phyloP scores from a whole-genome alignment of 495 filamentous ascomycete species.

The Penicillium pulvis region DNA sequence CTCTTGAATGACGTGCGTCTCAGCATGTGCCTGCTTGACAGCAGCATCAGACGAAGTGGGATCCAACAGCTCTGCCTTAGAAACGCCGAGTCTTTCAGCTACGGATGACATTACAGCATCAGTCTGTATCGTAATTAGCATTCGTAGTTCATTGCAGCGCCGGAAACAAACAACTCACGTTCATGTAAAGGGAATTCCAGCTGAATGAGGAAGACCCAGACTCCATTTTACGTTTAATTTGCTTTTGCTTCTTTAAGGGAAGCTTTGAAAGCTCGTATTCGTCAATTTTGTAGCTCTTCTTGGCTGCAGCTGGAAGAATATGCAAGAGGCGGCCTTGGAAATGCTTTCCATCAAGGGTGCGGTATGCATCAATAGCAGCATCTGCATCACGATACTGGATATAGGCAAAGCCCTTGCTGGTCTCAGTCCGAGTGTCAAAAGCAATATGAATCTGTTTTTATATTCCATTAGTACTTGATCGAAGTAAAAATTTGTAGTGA shows the following conservation, averaged over 20 bases:
- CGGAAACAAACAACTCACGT: conserved; percentile 52
- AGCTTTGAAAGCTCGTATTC: conserved; percentile 85
- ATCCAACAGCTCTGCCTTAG: conserved; percentile 88
- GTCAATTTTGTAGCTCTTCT: conserved; percentile 78
- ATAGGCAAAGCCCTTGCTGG: conserved; percentile 87
- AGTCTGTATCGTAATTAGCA: conserved; percentile 46
- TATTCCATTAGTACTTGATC: conserved; percentile 41
- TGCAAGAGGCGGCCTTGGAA: conserved; percentile 94
- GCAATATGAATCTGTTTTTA: conserved; percentile 89
- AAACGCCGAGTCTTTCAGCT: conserved; percentile 80
- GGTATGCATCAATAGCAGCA: conserved; percentile 75
- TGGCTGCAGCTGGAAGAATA: conserved; percentile 77
- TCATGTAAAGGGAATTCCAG: conserved; percentile 99
- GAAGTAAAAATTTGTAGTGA: conserved; percentile 25
- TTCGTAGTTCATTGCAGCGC: not conserved
- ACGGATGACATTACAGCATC: conserved; percentile 94
- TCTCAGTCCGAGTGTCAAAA: conserved; percentile 61
- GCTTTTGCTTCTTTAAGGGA: conserved; percentile 89
- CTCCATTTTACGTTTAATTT: conserved; percentile 79
- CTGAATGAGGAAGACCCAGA: conserved; percentile 79
- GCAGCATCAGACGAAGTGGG: conserved; percentile 91
- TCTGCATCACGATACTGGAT: conserved; percentile 71
- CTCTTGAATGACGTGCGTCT: conserved; percentile 95
- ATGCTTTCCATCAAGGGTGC: conserved; percentile 71
- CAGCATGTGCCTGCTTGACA: conserved; percentile 94